Percentiles rank a stretch among this genome's conserved stretches.
These are phyloP conservation scores for Cutaneotrichosporon dermatis DNA, from an alignment of 1,284 basidiomycete species.

Conservation along the genomic window DNA sequence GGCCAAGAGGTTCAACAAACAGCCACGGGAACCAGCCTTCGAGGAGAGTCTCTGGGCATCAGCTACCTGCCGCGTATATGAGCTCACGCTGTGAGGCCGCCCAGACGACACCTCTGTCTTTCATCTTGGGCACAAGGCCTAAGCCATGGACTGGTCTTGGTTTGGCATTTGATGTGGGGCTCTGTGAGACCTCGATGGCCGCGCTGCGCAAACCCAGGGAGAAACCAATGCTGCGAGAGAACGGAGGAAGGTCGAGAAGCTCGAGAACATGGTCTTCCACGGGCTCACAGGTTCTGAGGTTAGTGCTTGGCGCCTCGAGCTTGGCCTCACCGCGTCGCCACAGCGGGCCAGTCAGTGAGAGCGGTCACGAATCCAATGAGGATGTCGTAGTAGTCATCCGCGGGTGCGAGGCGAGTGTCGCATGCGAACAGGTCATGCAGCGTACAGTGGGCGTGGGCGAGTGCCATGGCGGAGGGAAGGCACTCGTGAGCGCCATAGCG, in stretches of 20 bases:
- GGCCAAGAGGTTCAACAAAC: slow-evolving; percentile 8
- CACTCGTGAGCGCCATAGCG: background rate
- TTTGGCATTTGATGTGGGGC: too few species aligned
- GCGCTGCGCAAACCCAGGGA: slow-evolving; percentile 4
- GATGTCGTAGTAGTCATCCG: slow-evolving; percentile 7
- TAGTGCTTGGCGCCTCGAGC: background rate
- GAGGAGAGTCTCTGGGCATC: background rate
- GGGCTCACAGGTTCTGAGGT: background rate
- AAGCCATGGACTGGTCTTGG: background rate
- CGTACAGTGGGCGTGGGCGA: slow-evolving; percentile 12
- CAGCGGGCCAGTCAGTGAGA: slow-evolving; percentile 2
- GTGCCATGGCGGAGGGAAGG: slow-evolving; percentile 6
- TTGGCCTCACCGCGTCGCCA: background rate
- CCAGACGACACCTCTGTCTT: slow-evolving; percentile 2
- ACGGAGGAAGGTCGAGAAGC: background rate
- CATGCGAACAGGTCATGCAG: slow-evolving; percentile 11
- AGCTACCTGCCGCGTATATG: background rate
- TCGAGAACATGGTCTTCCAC: background rate
- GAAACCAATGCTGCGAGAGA: background rate
- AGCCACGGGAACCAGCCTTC: slow-evolving; percentile 18
- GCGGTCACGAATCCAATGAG: slow-evolving; percentile 4
- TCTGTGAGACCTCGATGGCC: background rate
- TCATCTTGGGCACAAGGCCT: slow-evolving; percentile 4
- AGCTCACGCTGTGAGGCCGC: slow-evolving; percentile 1
- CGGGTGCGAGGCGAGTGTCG: slow-evolving; percentile 6